Conservation (phyloP, 2,329 filamentous ascomycete species). For the Aspergillus sp. region DNA sequence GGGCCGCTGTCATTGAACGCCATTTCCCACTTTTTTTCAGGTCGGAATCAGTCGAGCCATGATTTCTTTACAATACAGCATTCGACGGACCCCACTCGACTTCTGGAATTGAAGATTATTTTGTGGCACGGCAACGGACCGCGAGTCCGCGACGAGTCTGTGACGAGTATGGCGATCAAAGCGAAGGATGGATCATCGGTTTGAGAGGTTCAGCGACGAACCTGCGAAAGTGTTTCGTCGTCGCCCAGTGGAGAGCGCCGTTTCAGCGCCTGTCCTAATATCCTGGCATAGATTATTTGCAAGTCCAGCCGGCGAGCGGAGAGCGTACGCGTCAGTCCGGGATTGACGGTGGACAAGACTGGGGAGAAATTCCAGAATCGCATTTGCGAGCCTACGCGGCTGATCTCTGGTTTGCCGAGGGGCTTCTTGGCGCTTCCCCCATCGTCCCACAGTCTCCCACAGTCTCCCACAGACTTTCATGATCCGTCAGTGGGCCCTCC, state of each 20-base stretch:
- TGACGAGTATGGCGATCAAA: not conserved
- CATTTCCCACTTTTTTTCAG: not conserved
- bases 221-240: not conserved
- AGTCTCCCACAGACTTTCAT: not conserved
- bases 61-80: not conserved
- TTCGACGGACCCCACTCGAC: not conserved
- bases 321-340: conserved; percentile 6
- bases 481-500: conserved; percentile 1
- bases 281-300: not conserved
- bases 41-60: not conserved
- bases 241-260: not conserved
- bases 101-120: not conserved
- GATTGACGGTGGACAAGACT: conserved; percentile 6
- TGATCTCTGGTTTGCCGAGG: conserved; percentile 15
- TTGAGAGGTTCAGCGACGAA: not conserved
- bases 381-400: conserved; percentile 21
- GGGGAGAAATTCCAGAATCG: conserved; percentile 9
- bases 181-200: conserved; percentile 1
- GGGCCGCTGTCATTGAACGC: not conserved
- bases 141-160: not conserved
- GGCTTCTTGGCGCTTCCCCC: conserved; percentile 25
- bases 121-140: not conserved
- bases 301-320: not conserved
- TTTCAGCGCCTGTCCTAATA: not conserved
- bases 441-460: not conserved